Conservation (phyloP, 768 basidiomycete species). For the Serendipita sp. region DNA sequence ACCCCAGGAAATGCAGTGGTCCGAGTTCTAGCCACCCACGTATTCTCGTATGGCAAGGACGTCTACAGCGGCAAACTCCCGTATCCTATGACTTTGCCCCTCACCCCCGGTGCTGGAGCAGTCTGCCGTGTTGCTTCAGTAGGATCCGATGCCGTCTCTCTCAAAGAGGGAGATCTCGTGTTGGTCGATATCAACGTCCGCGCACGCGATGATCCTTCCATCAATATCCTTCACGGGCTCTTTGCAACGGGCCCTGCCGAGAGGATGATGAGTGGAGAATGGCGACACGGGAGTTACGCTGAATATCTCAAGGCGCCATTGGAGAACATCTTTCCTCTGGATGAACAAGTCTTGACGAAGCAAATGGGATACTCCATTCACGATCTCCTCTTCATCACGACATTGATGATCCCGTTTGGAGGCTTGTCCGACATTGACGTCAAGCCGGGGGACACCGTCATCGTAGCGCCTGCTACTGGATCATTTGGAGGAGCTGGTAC, state of each 20-base stretch:
- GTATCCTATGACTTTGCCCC: background rate
- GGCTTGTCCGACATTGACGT: background rate
- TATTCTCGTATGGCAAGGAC: background rate
- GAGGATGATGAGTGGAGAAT: background rate
- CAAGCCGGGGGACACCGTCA: background rate
- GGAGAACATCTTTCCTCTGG: background rate
- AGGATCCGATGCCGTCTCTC: background rate
- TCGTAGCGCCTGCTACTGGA: constrained; percentile 1
- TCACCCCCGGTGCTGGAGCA: background rate
- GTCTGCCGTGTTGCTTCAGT: background rate
- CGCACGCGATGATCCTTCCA: background rate
- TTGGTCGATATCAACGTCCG: constrained; percentile 1
- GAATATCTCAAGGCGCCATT: constrained; percentile 1
- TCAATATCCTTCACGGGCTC: constrained; percentile 1
- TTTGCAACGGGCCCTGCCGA: background rate
- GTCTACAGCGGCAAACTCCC: background rate
- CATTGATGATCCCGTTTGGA: background rate
- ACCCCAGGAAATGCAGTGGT: background rate
- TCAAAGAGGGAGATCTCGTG: background rate
- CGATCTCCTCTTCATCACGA: background rate
- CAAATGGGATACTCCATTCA: background rate
- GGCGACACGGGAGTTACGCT: constrained; percentile 2
- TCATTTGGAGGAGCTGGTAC: background rate
- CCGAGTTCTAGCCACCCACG: background rate
- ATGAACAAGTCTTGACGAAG: background rate